Conservation (phyloP, 2,329 filamentous ascomycete genomes). For the Colletotrichum camelliae region DNA sequence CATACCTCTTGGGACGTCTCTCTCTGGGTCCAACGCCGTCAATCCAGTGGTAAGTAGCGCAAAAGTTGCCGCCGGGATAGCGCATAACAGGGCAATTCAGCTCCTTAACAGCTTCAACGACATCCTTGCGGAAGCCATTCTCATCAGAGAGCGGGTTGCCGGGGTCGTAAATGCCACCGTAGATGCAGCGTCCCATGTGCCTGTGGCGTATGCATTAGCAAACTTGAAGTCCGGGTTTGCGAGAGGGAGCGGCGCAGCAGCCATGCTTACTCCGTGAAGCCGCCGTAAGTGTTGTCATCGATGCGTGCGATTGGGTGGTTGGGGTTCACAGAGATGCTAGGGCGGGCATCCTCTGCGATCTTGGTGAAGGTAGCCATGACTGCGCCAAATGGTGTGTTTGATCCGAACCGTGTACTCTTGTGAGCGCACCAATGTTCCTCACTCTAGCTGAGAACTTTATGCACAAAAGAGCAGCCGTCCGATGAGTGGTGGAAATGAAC, state of each 20-base stretch:
- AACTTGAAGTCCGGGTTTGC: not conserved
- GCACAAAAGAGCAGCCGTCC: not conserved
- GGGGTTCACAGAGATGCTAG: constrained; percentile 71
- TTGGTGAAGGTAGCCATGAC: constrained; percentile 77
- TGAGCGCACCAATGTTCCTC: not conserved
- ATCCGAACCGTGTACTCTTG: not conserved
- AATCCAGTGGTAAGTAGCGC: constrained; percentile 85
- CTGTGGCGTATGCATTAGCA: constrained; percentile 42
- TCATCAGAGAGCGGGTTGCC: constrained; percentile 74
- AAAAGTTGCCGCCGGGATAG: constrained; percentile 86
- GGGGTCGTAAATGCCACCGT: constrained; percentile 85
- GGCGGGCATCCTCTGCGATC: constrained; percentile 63
- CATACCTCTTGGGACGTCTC: constrained; percentile 58
- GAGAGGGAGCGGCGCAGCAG: not conserved
- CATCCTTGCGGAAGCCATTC: constrained; percentile 80
- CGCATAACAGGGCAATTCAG: constrained; percentile 78
- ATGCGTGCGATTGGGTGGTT: constrained; percentile 73
- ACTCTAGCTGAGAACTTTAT: not conserved
- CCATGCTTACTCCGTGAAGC: constrained; percentile 76
- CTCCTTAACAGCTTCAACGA: constrained; percentile 75
- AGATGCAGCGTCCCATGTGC: constrained; percentile 90
- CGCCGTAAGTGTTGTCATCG: constrained; percentile 81
- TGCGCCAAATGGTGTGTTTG: not conserved
- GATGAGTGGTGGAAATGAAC: constrained; percentile 21
- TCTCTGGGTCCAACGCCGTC: constrained; percentile 80